A percentile compares a stretch with the other conserved stretches of the same genome.
phyloP scores from a whole-genome alignment of 345 rosid species.

The Lepidium aucheri region DNA sequence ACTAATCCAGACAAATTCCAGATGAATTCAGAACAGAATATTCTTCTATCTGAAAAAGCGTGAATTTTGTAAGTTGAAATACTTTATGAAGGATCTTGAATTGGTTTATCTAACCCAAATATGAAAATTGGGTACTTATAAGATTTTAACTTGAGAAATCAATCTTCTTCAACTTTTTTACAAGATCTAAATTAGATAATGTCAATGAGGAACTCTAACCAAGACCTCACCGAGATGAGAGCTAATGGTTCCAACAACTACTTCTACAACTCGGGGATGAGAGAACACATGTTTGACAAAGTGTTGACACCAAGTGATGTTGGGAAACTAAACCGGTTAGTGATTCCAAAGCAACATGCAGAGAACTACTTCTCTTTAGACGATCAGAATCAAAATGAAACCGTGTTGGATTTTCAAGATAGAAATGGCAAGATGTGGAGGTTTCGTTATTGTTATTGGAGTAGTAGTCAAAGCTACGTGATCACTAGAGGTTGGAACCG shows the following conservation, averaged over 20 bases:
- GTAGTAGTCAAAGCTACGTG: slow-evolving; percentile 91
- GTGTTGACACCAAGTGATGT: slow-evolving; percentile 76
- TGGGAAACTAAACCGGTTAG: slow-evolving; percentile 69
- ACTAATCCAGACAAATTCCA: background rate
- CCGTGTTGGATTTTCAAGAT: slow-evolving; percentile 73
- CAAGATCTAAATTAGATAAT: slow-evolving; percentile 19
- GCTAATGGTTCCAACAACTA: slow-evolving; percentile 11
- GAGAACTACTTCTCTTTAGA: slow-evolving; percentile 63
- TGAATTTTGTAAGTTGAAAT: background rate
- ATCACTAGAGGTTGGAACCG: slow-evolving; percentile 97
- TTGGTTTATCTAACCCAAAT: background rate
- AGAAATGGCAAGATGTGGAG: slow-evolving; percentile 62
- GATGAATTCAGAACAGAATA: too few relatives aligned
- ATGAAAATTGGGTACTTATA: background rate
- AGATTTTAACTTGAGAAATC: background rate
- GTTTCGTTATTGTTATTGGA: slow-evolving; percentile 89
- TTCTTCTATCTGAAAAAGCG: too few relatives aligned
- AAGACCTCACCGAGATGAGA: slow-evolving; percentile 17
- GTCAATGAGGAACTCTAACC: slow-evolving; percentile 35
- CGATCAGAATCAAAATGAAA: slow-evolving; percentile 45
- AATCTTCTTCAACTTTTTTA: background rate
- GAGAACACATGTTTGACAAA: slow-evolving; percentile 70
- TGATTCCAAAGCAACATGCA: slow-evolving; percentile 78
- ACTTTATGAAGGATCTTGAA: slow-evolving; percentile 9
- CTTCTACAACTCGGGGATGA: slow-evolving; percentile 25